Evolutionary conservation across 345 rosid species (phyloP), one percentile per base, ranked within the genome.

Genomic region (Streptanthus diversifolius): DNA sequence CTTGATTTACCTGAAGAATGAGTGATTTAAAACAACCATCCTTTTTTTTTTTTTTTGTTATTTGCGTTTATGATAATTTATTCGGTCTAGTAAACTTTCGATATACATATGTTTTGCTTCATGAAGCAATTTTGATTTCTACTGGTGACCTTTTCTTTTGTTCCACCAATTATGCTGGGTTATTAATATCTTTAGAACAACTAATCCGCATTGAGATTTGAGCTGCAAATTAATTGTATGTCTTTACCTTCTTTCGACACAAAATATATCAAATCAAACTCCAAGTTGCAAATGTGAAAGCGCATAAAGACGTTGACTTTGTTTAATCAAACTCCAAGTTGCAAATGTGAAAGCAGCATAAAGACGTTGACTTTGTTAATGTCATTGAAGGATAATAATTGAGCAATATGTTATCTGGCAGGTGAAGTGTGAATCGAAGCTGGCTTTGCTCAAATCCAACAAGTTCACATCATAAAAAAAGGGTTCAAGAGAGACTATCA

Each of bases 1-100:
- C 51, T 83, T 60, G 78, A 61, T 18, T 61, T 63, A 58, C 79
- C 79, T 82, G 70, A 67, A 82, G 56, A 82, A 78, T 41, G 85
- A 79, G 70, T 81, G 69, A 75, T 65, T 77, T 30, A n/a, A 3
- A 57, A 51, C 14, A 37, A 36, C 6, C 49, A 45, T 2, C 3
- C 24, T 45, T 35, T 1, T 9, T 48, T 0, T 7, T 48, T 0
- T 7, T 63, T 17, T 44, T 19, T 5, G 0, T 43, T 33, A 15
- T 51, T 10, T 4, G 69, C 39, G 41, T 68, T 75, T 8, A 68
- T 61, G 65, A 51, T 22, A 49, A 49, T 11, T 19, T 47, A 52
- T 41, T 68, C 44, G 32, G 35, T 68, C 15, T 60, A 25, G 1
- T 62, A 53, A 68, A n/a, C 41, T 15, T 56, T 19, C 17, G 10